Conservation (phyloP, 805 yeast genomes). For the Blastobotrys chiropterorum region DNA sequence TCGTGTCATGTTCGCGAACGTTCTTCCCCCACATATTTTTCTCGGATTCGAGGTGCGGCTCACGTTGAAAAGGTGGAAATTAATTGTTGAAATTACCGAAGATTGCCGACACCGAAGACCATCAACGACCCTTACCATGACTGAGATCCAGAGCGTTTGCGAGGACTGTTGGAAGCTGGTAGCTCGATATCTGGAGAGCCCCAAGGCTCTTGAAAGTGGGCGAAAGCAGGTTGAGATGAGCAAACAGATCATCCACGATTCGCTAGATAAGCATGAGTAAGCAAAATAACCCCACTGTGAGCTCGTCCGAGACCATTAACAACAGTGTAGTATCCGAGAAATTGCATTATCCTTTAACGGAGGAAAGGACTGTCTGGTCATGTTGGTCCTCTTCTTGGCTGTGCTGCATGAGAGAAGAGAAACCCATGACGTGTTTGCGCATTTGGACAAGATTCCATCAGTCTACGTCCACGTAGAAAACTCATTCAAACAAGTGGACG, state of each 20-base stretch:
- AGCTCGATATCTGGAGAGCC: conserved; percentile 10
- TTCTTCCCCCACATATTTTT: not conserved
- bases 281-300: conserved; percentile 7
- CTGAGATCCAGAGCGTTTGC: not conserved
- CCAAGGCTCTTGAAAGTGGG: conserved; percentile 13
- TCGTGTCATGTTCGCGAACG: too few species aligned
- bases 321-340: conserved; percentile 15
- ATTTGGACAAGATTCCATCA: conserved; percentile 38
- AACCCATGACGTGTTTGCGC: conserved; percentile 8
- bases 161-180: conserved; percentile 11
- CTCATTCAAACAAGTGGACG: conserved; percentile 64
- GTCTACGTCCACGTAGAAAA: conserved; percentile 72
- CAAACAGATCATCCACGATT: conserved; percentile 25
- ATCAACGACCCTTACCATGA: not conserved
- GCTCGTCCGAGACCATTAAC: not conserved
- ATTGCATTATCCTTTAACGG: conserved; percentile 84
- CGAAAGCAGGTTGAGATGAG: conserved; percentile 23
- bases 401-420: conserved; percentile 32
- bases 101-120: not conserved
- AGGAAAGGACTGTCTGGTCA: conserved; percentile 92
- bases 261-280: conserved; percentile 21
- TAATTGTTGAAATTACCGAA: too few species aligned
- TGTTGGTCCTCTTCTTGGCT: conserved; percentile 70
- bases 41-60: not conserved
- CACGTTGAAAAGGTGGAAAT: not conserved